phyloP scores from a whole-genome alignment of 108 stramenopile species.

The Parietichytrium sp. region DNA sequence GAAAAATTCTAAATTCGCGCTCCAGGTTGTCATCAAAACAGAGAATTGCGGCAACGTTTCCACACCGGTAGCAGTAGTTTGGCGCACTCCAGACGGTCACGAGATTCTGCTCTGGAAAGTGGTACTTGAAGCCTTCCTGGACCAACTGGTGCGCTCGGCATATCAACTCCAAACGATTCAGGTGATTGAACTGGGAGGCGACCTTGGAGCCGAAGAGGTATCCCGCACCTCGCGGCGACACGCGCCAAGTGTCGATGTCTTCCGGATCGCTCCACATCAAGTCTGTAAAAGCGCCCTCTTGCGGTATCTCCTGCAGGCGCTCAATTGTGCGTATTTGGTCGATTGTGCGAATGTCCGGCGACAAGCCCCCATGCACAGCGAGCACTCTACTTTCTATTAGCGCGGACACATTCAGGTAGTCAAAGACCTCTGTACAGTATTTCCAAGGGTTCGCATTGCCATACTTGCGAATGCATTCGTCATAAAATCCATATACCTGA shows the following conservation, averaged over 20 bases:
- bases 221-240: slow-evolving; percentile 85
- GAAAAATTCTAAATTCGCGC: slow-evolving; percentile 15
- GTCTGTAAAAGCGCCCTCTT: slow-evolving; percentile 88
- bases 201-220: slow-evolving; percentile 84
- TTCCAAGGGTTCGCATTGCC: slow-evolving; percentile 96
- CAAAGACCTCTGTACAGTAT: slow-evolving; percentile 83
- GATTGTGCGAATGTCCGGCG: slow-evolving; percentile 78
- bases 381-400: slow-evolving; percentile 80
- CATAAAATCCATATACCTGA: slow-evolving; percentile 95
- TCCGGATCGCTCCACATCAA: slow-evolving; percentile 80
- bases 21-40: slow-evolving; percentile 62
- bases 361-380: slow-evolving; percentile 83
- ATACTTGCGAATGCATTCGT: slow-evolving; percentile 97
- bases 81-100: slow-evolving; percentile 93
- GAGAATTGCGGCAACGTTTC: slow-evolving; percentile 89
- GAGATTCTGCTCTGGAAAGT: slow-evolving; percentile 73
- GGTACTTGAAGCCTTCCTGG: slow-evolving; percentile 87
- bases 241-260: slow-evolving; percentile 85
- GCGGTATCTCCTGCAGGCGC: slow-evolving; percentile 82
- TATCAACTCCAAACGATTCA: slow-evolving; percentile 82
- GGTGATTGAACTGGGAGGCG: slow-evolving; percentile 84
- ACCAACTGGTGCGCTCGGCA: slow-evolving; percentile 95
- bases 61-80: slow-evolving; percentile 97
- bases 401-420: slow-evolving; percentile 78
- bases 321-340: slow-evolving; percentile 83